Percentiles rank a stretch among this genome's conserved stretches.
Conservation (phyloP, 345 rosid genomes). For the Garcia nutans region DNA sequence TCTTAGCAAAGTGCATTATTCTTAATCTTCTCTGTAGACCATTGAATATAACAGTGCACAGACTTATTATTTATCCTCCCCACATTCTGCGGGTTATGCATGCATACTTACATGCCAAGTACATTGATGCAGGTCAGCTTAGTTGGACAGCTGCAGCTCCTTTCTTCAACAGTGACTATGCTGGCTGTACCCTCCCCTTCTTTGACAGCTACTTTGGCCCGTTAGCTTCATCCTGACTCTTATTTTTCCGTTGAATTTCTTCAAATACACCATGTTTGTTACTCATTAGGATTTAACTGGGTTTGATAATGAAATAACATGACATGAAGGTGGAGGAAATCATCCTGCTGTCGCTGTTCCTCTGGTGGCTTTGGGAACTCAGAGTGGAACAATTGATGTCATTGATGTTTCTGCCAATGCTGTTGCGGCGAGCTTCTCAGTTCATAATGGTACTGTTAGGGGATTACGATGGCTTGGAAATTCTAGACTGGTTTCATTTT, state of each 20-base stretch:
- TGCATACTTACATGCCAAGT: conserved; percentile 18
- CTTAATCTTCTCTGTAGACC: not conserved
- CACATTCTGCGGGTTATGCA: conserved; percentile 19
- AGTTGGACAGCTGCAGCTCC: conserved; percentile 90
- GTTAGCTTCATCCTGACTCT: conserved; percentile 53
- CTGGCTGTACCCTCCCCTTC: conserved; percentile 96
- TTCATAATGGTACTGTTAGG: conserved; percentile 71
- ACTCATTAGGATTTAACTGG: conserved; percentile 14
- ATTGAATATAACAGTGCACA: not conserved
- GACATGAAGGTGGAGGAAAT: conserved; percentile 78
- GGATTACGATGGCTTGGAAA: conserved; percentile 98
- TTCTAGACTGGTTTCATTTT: conserved; percentile 92
- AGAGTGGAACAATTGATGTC: conserved; percentile 79
- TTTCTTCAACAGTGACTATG: conserved; percentile 88
- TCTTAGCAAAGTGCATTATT: not conserved
- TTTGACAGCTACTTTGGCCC: conserved; percentile 87
- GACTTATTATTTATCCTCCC: conserved; percentile 17
- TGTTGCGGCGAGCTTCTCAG: conserved; percentile 78
- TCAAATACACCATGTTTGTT: conserved; percentile 1
- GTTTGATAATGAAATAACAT: conserved; percentile 28
- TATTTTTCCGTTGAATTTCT: conserved; percentile 9
- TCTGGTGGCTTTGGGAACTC: conserved; percentile 97
- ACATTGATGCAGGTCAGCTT: conserved; percentile 63
- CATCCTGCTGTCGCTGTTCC: conserved; percentile 93
- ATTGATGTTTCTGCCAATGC: conserved; percentile 94